Base-by-base conservation (phyloP, 2,329 filamentous ascomycete species). In the Ceratocystis alfenasii region DNA sequence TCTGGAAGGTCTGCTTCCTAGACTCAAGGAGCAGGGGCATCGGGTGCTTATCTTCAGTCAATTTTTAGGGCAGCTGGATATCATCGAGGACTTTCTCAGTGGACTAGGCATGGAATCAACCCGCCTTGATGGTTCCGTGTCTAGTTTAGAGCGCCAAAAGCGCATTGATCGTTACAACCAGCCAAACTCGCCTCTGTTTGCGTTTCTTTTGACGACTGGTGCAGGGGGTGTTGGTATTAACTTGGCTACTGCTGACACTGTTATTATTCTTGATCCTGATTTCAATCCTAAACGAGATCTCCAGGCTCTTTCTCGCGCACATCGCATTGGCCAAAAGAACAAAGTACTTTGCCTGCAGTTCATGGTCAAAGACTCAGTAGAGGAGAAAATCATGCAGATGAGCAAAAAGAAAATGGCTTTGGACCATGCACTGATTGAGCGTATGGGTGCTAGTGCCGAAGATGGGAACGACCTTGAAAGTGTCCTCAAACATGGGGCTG, bases 221-320 rank as follows among this genome's bases (percentile, higher is more conserved):
- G 92, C 95, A 20, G 94, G 94, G 65, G 94, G 95, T 71, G 93
- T 99, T 0, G 95, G 94, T 17, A 99, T 99, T 78, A 99, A 99
- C 73, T 81, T 99, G 65, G 94, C 94, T 0, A 96, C 92, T 6
- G 94, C 94, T 2, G 94, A 99, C 72, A 99, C 94, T 0, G 95
- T 99, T 68, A 96, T 99, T 69, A 96, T 99, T 70, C 85, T 97
- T 70, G 92, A 99, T 71, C 90, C 90, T 0, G 94, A 99, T 73
- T 97, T 95, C 79, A 99, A 99, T 69, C 94, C 94, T 0, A 94
- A 99, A 72, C 94, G 99, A 75, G 95, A 99, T 72, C 88, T 99
- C 50, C 94, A 99, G 74, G 94, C 94, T 0, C 81, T 99, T 36
- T 95, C 93, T 36, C 86, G 95, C 69, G 94, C 93, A 20, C 94